A percentile compares a stretch with the other conserved stretches of the same genome.
Evolutionary conservation across 1,284 basidiomycete genomes (phyloP).

Genomic region (Cutaneotrichosporon daszewskae): DNA sequence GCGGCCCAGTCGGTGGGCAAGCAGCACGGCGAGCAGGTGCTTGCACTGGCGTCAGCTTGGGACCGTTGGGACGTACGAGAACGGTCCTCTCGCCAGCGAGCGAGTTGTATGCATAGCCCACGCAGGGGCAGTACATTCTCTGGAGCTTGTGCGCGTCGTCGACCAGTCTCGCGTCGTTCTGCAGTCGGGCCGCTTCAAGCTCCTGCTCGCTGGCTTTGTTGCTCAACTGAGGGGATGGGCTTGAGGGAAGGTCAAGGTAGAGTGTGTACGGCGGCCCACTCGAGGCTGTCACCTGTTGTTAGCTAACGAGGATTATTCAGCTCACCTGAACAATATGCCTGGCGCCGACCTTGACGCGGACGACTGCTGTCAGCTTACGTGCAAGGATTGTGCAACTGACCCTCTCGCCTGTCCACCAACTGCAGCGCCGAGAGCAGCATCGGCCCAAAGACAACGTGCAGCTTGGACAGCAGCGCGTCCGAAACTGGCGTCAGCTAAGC

Average conservation of each 20-base stretch:
- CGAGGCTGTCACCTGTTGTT: slow-evolving; percentile 28
- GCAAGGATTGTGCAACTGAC: slow-evolving; percentile 16
- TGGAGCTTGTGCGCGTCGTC: slow-evolving; percentile 1
- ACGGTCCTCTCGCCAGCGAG: slow-evolving; percentile 27
- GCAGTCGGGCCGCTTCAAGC: neutral
- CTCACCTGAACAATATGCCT: slow-evolving; percentile 30
- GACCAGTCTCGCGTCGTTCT: neutral
- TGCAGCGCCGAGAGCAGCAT: slow-evolving; percentile 40
- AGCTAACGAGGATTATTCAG: neutral
- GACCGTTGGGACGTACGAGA: slow-evolving; percentile 24
- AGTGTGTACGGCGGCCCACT: slow-evolving; percentile 37
- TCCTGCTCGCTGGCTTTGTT: neutral
- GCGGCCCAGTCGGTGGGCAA: slow-evolving; percentile 27
- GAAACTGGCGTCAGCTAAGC: slow-evolving; percentile 12
- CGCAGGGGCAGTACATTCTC: slow-evolving; percentile 39
- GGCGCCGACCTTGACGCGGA: slow-evolving; percentile 21
- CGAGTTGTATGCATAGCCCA: slow-evolving; percentile 39
- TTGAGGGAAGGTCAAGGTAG: slow-evolving; percentile 20
- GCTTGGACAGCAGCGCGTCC: slow-evolving; percentile 29
- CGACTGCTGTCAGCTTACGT: slow-evolving; percentile 26
- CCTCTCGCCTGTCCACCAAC: slow-evolving; percentile 38
- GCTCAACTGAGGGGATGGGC: neutral
- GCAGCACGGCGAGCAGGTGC: slow-evolving; percentile 35
- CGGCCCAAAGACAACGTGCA: slow-evolving; percentile 37
- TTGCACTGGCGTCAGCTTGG: slow-evolving; percentile 32